Percentiles rank a stretch among this genome's conserved stretches.
These are phyloP conservation scores for Ceriops tagal DNA, from an alignment of 345 rosid species.

Conservation along the genomic window DNA sequence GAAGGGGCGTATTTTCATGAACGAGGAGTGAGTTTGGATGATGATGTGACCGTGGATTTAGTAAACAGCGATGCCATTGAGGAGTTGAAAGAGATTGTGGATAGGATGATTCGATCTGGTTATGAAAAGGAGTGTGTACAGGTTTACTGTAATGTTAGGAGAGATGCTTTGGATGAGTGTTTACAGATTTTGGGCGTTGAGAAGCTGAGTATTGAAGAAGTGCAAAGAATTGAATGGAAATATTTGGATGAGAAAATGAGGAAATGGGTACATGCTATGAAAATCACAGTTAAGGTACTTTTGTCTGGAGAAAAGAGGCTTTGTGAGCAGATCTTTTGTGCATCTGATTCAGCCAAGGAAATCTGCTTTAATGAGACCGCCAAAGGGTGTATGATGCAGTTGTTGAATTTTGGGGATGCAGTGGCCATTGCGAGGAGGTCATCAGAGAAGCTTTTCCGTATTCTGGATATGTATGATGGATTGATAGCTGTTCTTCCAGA, in stretches of 20 bases:
- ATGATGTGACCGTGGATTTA: constrained; percentile 78
- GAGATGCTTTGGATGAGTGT: constrained; percentile 84
- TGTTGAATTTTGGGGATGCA: constrained; percentile 91
- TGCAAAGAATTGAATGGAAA: constrained; percentile 87
- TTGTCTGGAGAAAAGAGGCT: constrained; percentile 73
- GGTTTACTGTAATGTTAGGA: constrained; percentile 69
- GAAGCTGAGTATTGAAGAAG: constrained; percentile 93
- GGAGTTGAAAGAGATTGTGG: constrained; percentile 76
- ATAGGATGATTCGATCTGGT: constrained; percentile 83
- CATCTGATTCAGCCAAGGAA: constrained; percentile 54
- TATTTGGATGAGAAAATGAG: constrained; percentile 96
- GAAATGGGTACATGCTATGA: constrained; percentile 90
- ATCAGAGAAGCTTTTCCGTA: constrained; percentile 88
- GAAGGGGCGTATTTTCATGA: constrained; percentile 67
- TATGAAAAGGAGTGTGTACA: constrained; percentile 95
- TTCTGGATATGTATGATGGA: constrained; percentile 90
- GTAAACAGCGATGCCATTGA: constrained; percentile 52
- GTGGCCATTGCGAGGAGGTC: constrained; percentile 80
- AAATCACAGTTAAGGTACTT: constrained; percentile 66
- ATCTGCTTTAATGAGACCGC: constrained; percentile 83
- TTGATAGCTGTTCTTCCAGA: constrained; percentile 52
- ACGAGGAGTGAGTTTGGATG: constrained; percentile 79
- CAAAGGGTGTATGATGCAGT: constrained; percentile 77
- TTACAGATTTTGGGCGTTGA: constrained; percentile 72
- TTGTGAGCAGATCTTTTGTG: constrained; percentile 69